These are phyloP conservation scores for Acer saccharum DNA, from an alignment of 345 rosid species.

Conservation along the genomic window DNA sequence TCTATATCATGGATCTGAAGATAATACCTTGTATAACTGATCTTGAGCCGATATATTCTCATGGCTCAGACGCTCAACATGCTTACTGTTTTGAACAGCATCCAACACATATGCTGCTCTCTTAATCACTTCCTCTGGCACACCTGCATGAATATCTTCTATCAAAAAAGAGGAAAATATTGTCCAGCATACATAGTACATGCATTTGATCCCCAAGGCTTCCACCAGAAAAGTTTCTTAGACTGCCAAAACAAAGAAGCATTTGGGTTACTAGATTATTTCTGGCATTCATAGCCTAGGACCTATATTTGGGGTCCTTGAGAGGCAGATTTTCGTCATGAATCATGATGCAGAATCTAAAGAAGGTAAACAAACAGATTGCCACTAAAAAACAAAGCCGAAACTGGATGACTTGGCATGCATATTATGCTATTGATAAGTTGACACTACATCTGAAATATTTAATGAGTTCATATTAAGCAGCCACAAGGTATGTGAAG, in stretches of 20 bases:
- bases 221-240: background rate
- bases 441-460: no score
- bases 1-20: constrained; percentile 7
- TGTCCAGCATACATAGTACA: background rate
- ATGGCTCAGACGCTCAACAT: constrained; percentile 50
- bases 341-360: background rate
- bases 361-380: background rate
- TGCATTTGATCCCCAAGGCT: background rate
- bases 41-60: constrained; percentile 66
- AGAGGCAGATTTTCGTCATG: background rate
- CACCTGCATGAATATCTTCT: constrained; percentile 45
- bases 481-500: no score
- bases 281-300: background rate
- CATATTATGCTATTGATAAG: background rate
- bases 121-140: constrained; percentile 76
- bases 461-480: no score
- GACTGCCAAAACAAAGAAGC: background rate
- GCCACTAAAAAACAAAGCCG: background rate
- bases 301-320: background rate
- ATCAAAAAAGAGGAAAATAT: constrained; percentile 1
- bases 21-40: constrained; percentile 62
- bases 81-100: constrained; percentile 46
- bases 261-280: background rate
- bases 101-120: constrained; percentile 75
- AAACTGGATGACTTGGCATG: background rate